Base-by-base conservation (phyloP, 2,329 filamentous ascomycete genomes). In the Microcera coccophila region DNA sequence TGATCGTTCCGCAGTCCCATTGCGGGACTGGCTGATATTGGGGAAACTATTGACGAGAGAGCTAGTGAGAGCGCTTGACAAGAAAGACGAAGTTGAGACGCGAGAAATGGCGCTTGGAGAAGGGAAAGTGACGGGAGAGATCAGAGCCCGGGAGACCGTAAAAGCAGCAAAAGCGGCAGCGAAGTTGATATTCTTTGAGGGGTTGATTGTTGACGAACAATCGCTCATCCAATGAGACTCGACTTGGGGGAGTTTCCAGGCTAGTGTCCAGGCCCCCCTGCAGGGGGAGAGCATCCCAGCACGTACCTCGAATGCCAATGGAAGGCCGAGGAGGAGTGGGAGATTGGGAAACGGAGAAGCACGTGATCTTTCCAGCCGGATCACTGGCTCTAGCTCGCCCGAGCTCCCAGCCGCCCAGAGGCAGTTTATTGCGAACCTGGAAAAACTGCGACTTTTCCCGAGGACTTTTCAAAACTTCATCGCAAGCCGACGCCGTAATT, bases 391-490 rank as follows among this genome's bases (percentile, higher is more conserved):
- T 45, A 58, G 55, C 52, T 55, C 48, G 60, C 47, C 64, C 62
- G 61, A 66, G 62, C 63, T 65, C 54, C 56, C 55, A 55, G 58
- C 50, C 53, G 55, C 50, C 50, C 50, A 48, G 42, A 46, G 42
- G 51, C 47, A 49, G 45, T 47, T 49, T 39, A 43, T 47, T 57
- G 54, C 40, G 49, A 51, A 41, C 53, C n/a, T 59, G 62, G 63
- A 68, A 68, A 70, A 69, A 65, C 64, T 67, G 67, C 69, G 68
- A 71, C 64, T 71, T 72, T 70, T 71, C 67, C 69, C 68, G 68
- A 70, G 50, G 58, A 62, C 57, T 60, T 64, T 60, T 60, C 61
- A 69, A 67, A 66, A 59, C 66, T 66, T 69, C 61, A 61, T 53
- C 56, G 56, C 55, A 61, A 59, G 59, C 53, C 62, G 61, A 63